These are phyloP conservation scores for Stephania yunnanensis DNA, from an alignment of 164 flowering plant genomes.

Conservation along the genomic window DNA sequence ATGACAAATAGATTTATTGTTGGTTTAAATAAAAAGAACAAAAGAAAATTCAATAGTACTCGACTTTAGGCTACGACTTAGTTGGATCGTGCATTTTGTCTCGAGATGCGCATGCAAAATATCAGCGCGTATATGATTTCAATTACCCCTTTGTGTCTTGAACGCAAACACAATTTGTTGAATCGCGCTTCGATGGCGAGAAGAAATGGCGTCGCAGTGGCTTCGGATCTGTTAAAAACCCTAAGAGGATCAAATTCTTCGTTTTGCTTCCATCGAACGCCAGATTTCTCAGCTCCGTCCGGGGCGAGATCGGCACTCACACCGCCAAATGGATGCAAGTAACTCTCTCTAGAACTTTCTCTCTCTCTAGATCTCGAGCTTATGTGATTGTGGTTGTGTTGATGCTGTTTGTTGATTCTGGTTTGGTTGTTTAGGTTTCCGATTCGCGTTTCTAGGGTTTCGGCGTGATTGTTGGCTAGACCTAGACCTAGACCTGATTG, in stretches of 20 bases:
- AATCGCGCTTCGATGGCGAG: slow-evolving; percentile 8
- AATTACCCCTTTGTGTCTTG: no score
- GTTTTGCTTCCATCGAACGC: slow-evolving; percentile 17
- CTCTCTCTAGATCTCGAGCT: neutral
- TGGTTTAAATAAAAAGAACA: no score
- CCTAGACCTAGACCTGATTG: neutral
- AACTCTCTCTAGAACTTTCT: neutral
- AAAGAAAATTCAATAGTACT: no score
- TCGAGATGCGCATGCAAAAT: no score
- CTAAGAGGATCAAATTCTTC: slow-evolving; percentile 10
- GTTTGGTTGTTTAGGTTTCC: neutral
- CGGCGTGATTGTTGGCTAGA: neutral
- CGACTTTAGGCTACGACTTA: no score
- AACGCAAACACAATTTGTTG: neutral
- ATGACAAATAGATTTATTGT: no score
- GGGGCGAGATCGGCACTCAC: slow-evolving; percentile 34
- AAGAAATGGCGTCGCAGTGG: slow-evolving; percentile 18
- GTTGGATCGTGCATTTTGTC: no score
- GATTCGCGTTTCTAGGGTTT: neutral
- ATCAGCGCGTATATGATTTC: no score
- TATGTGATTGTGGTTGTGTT: neutral
- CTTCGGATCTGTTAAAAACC: slow-evolving; percentile 31
- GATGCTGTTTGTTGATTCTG: neutral
- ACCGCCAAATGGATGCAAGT: slow-evolving; percentile 77
- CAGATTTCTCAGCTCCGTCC: slow-evolving; percentile 27